Conservation (phyloP, 1,284 basidiomycete species). For the Ceratobasidium sp. region DNA sequence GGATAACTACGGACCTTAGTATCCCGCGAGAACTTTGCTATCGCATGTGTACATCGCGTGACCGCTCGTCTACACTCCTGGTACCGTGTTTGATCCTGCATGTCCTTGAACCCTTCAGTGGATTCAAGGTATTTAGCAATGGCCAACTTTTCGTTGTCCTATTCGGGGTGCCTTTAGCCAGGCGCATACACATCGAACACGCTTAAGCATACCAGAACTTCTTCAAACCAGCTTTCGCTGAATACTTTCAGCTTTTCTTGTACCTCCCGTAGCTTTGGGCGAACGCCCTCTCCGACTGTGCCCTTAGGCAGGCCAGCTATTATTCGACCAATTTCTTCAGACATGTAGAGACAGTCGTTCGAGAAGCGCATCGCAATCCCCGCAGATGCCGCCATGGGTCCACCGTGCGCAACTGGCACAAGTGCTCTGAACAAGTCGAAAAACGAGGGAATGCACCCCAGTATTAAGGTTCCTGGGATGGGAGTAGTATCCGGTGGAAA, state of each 20-base stretch:
- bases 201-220: conserved; percentile 62
- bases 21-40: conserved; percentile 67
- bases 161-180: not conserved
- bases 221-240: conserved; percentile 69
- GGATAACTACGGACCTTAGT: conserved; percentile 68
- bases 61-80: conserved; percentile 77
- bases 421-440: conserved; percentile 83
- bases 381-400: conserved; percentile 60
- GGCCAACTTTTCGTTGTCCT: conserved; percentile 56
- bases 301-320: conserved; percentile 53
- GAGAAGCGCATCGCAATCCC: conserved; percentile 77
- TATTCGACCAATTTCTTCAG: conserved; percentile 52
- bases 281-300: conserved; percentile 49
- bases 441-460: conserved; percentile 67
- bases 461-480: conserved; percentile 49
- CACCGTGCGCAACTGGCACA: conserved; percentile 71
- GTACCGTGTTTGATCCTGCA: conserved; percentile 75
- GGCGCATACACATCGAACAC: not conserved
- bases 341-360: conserved; percentile 82
- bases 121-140: conserved; percentile 60
- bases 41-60: conserved; percentile 67
- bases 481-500: conserved; percentile 41
- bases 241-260: conserved; percentile 58
- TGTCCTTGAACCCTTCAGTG: conserved; percentile 73
- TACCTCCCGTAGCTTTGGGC: conserved; percentile 60